phyloP scores from a whole-genome alignment of 108 stramenopile genomes.

The Cyclotella kingstonii region DNA sequence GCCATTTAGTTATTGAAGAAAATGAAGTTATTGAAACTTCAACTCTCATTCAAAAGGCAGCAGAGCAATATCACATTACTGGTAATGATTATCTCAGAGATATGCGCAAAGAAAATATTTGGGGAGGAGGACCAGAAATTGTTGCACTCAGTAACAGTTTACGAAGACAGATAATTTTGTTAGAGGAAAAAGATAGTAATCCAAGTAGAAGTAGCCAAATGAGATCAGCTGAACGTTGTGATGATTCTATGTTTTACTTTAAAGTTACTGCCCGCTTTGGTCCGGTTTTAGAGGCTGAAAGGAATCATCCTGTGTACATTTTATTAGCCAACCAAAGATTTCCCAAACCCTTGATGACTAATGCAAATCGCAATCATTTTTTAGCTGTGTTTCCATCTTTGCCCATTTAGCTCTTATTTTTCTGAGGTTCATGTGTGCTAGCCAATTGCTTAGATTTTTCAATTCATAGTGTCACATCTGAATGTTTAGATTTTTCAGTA shows the following conservation, averaged over 20 bases:
- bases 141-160: constrained; percentile 89
- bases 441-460: too few relatives aligned
- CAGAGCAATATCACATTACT: constrained; percentile 68
- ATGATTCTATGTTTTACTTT: not conserved
- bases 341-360: constrained; percentile 30
- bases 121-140: constrained; percentile 97
- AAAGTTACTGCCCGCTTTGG: constrained; percentile 54
- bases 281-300: constrained; percentile 25
- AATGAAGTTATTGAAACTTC: constrained; percentile 56
- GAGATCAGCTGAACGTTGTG: too few relatives aligned
- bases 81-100: constrained; percentile 68
- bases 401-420: not conserved
- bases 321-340: constrained; percentile 45
- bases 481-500: too few relatives aligned
- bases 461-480: too few relatives aligned
- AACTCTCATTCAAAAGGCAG: constrained; percentile 68
- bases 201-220: not conserved
- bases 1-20: constrained; percentile 57
- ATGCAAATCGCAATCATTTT: constrained; percentile 56
- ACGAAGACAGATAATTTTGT: constrained; percentile 78
- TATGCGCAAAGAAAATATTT: constrained; percentile 82
- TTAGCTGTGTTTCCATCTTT: constrained; percentile 44
- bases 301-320: constrained; percentile 37
- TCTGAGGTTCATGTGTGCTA: too few relatives aligned
- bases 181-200: constrained; percentile 25